Evolutionary conservation across 331 rosid species (phyloP).

Genomic region (Quercus lobata): DNA sequence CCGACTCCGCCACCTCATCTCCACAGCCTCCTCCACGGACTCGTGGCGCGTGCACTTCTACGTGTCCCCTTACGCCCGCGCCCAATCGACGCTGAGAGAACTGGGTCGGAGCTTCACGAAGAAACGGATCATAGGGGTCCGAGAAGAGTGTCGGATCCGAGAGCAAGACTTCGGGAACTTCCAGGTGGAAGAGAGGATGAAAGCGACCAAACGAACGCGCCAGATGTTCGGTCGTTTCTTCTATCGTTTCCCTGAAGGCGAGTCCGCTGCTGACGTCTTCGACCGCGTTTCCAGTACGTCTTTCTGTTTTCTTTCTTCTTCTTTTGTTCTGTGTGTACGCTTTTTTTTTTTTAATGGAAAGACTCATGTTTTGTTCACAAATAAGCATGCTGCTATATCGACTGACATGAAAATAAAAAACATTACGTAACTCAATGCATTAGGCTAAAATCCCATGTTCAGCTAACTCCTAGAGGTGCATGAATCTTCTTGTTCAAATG

Average conservation of each 20-base stretch:
- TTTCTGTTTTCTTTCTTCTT: background rate
- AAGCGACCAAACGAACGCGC: conserved; percentile 44
- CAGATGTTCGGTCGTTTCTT: conserved; percentile 72
- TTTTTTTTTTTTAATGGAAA: background rate
- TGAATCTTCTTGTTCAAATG: too few species aligned
- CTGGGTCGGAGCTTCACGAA: conserved; percentile 61
- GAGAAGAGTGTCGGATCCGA: conserved; percentile 86
- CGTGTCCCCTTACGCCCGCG: conserved; percentile 80
- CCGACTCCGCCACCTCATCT: conserved; percentile 34
- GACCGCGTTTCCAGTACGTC: conserved; percentile 87
- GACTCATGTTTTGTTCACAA: too few species aligned
- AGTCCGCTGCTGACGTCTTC: conserved; percentile 89
- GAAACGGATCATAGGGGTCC: conserved; percentile 69
- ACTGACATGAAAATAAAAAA: too few species aligned
- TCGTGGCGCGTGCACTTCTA: conserved; percentile 84
- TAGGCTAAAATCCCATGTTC: too few species aligned
- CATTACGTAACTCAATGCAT: too few species aligned
- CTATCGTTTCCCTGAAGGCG: conserved; percentile 90
- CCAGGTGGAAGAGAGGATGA: conserved; percentile 73
- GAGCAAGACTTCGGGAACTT: conserved; percentile 96
- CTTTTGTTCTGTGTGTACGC: too few species aligned
- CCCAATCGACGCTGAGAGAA: conserved; percentile 82
- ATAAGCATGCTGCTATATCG: too few species aligned
- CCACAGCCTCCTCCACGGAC: conserved; percentile 22
- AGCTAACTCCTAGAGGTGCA: too few species aligned